These are phyloP conservation scores for Geranium rotundifolium DNA, from an alignment of 345 rosid species.

Conservation along the genomic window DNA sequence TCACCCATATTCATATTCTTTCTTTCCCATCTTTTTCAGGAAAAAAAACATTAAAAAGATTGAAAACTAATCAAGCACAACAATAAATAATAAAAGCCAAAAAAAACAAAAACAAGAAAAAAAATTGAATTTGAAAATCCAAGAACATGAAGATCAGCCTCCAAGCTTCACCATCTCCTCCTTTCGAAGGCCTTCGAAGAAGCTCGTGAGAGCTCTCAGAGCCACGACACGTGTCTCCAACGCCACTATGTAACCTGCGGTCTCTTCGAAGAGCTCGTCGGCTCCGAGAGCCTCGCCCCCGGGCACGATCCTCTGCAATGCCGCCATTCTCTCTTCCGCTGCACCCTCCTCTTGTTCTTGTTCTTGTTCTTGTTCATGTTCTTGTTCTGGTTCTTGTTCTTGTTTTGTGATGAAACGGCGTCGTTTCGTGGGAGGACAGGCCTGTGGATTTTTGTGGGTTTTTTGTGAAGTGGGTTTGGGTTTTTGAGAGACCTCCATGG, in stretches of 20 bases:
- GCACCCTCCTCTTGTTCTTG: slow-evolving; percentile 12
- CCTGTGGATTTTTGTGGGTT: not conserved
- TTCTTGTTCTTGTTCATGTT: slow-evolving; percentile 7
- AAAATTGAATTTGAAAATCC: no score
- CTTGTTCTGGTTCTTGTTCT: slow-evolving; percentile 2
- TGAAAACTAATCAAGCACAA: no score
- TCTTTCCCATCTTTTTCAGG: no score
- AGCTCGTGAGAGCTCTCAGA: slow-evolving; percentile 38
- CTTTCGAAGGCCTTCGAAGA: slow-evolving; percentile 40
- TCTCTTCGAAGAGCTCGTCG: slow-evolving; percentile 57
- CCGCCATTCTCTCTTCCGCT: slow-evolving; percentile 43
- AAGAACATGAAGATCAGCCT: slow-evolving; percentile 15
- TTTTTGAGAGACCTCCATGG: not conserved
- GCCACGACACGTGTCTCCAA: slow-evolving; percentile 52
- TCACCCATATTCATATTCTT: no score
- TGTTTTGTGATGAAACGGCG: slow-evolving; percentile 1
- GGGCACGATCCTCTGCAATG: slow-evolving; percentile 66
- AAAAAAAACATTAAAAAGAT: no score
- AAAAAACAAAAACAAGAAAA: no score
- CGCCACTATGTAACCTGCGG: slow-evolving; percentile 55
- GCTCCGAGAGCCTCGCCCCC: slow-evolving; percentile 53
- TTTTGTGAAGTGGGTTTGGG: slow-evolving; percentile 10
- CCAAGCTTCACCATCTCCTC: slow-evolving; percentile 44
- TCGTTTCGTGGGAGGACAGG: not conserved
- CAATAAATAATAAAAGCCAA: no score